These are phyloP conservation scores for Beta vulgaris DNA, from an alignment of 148 eudicot species.

Conservation along the genomic window DNA sequence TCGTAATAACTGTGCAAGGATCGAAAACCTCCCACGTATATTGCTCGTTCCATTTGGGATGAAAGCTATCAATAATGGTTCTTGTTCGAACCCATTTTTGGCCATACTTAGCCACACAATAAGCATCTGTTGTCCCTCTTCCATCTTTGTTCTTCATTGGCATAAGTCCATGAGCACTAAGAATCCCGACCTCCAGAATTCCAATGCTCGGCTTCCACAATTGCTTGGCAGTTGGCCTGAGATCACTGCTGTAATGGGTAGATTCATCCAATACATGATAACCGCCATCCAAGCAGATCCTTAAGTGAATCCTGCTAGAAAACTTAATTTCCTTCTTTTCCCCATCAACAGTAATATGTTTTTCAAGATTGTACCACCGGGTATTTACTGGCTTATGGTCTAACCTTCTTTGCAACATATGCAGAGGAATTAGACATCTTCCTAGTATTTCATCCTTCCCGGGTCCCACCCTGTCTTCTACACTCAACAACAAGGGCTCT, in stretches of 20 bases:
- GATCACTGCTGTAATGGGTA: conserved; percentile 65
- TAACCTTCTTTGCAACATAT: conserved; percentile 42
- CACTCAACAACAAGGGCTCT: conserved; percentile 57
- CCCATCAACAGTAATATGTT: conserved; percentile 50
- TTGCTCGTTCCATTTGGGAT: conserved; percentile 82
- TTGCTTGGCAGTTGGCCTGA: conserved; percentile 59
- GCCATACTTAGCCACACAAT: conserved; percentile 76
- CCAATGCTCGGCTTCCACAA: conserved; percentile 71
- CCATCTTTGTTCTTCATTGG: conserved; percentile 67
- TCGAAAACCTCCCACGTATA: conserved; percentile 85
- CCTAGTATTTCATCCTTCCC: conserved; percentile 60
- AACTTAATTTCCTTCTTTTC: conserved; percentile 60
- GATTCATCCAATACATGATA: conserved; percentile 79
- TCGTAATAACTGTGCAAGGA: conserved; percentile 69
- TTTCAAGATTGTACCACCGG: conserved; percentile 70
- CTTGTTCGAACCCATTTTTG: conserved; percentile 74
- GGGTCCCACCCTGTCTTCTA: conserved; percentile 51
- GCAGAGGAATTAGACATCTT: conserved; percentile 40
- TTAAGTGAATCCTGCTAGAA: conserved; percentile 60
- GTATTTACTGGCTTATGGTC: conserved; percentile 62
- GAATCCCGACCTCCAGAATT: conserved; percentile 59
- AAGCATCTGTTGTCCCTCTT: conserved; percentile 65
- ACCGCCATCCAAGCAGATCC: conserved; percentile 75
- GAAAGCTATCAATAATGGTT: conserved; percentile 54
- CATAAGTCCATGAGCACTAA: conserved; percentile 58